Base-by-base conservation (phyloP, 2,329 filamentous ascomycete genomes). In the Beauveria asiatica region DNA sequence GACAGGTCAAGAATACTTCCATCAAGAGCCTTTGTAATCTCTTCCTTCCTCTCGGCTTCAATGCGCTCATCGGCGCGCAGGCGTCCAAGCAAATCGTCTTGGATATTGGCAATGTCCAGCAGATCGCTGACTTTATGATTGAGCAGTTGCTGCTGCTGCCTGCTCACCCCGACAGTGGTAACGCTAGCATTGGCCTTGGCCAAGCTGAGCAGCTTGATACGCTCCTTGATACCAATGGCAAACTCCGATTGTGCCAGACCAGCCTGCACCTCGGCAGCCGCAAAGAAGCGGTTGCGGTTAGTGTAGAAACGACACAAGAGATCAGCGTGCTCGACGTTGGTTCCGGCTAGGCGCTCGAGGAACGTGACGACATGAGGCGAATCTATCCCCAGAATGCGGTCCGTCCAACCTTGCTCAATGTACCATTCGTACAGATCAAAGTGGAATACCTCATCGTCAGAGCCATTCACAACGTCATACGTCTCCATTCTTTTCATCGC, bases 391-490 rank as follows among this genome's bases (percentile, higher is more conserved):
- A 99, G 83, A 30, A 99, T 82, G 16, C 92, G 87, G 64, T 97
- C 91, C 10, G 85, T 88, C 85, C 90, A 92, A 19, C 89, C 88
- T 70, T 92, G 87, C 58, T 82, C 76, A 65, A 97, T 86, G 73
- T 99, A 99, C 93, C 94, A 99, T 68, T 97, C 92, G 71, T 97
- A 99, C n/a, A 99, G 80, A 67, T 90, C 91, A 63, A 90, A 95
- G 71, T 97, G 88, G 77, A 99, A 99, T 5, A 97, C 89, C 69
- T 97, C 90, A 66, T 99, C 94, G 16, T 87, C 83, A 0, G 93
- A 96, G 61, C 83, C 83, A 69, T 95, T 90, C 67, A 99, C 92
- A 2, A 97, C 89, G 49, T 87, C 84, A 73, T 97, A 96, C 0
- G 94, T 93, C 75, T 99, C 93, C 54, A 85, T 83, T 64, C 89